phyloP scores from a whole-genome alignment of 768 basidiomycete species.

The Tulasnella sp. region DNA sequence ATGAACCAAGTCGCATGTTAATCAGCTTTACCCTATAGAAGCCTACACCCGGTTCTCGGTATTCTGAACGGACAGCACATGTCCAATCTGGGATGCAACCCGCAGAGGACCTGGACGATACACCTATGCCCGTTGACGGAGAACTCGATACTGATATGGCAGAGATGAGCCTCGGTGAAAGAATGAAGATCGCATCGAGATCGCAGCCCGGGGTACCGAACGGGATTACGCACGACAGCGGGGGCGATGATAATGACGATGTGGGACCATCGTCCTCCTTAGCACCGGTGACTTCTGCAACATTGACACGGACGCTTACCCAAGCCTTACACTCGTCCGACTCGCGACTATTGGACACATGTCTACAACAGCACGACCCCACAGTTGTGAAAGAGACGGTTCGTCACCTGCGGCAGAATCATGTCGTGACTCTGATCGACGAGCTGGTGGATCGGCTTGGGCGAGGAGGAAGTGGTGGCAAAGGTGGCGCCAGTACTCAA shows the following conservation, averaged over 20 bases:
- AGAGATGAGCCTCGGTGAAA: conserved; percentile 84
- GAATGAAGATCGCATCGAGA: conserved; percentile 55
- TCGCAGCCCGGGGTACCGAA: conserved; percentile 1
- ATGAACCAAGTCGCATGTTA: neutral
- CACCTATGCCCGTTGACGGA: conserved; percentile 47
- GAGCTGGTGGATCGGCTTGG: conserved; percentile 86
- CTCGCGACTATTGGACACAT: conserved; percentile 73
- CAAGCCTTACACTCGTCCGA: conserved; percentile 96
- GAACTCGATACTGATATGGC: conserved; percentile 73
- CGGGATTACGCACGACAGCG: neutral
- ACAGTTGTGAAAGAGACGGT: conserved; percentile 78
- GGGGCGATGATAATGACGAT: conserved; percentile 27
- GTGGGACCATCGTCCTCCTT: conserved; percentile 40
- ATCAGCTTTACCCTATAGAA: neutral
- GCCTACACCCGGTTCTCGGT: neutral
- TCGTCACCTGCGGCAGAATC: conserved; percentile 68
- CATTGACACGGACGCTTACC: conserved; percentile 85
- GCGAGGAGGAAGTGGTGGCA: conserved; percentile 52
- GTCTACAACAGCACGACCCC: conserved; percentile 73
- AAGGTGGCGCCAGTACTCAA: conserved; percentile 70
- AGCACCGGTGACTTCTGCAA: conserved; percentile 48
- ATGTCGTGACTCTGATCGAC: conserved; percentile 74
- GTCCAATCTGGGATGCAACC: conserved; percentile 54
- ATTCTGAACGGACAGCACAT: neutral
- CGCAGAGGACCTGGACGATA: conserved; percentile 47